phyloP scores from a whole-genome alignment of 257 asterid genomes.

The Nicotiana obtusifolia region DNA sequence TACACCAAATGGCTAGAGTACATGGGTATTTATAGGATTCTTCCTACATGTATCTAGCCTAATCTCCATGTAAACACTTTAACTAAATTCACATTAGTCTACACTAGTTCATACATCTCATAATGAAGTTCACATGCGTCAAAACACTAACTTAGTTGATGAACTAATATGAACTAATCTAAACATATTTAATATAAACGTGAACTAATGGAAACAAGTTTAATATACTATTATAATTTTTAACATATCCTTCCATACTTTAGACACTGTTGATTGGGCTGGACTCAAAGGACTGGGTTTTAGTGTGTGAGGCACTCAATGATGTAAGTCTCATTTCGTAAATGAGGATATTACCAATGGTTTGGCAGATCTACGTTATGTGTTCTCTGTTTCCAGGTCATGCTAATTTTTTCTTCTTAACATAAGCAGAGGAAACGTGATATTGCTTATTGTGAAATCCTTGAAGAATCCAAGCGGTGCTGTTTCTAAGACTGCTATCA shows the following conservation, averaged over 20 bases:
- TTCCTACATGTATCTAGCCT: too few relatives aligned
- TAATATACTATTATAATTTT: too few relatives aligned
- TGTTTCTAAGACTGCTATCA: constrained; percentile 79
- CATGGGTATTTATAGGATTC: too few relatives aligned
- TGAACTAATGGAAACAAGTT: too few relatives aligned
- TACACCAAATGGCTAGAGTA: too few relatives aligned
- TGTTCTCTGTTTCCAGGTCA: background rate
- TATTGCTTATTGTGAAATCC: constrained; percentile 60
- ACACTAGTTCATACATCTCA: too few relatives aligned
- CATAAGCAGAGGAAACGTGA: constrained; percentile 47
- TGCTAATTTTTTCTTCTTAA: background rate
- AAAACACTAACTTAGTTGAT: too few relatives aligned
- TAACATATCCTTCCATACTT: background rate
- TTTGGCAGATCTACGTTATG: background rate
- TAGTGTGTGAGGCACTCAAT: constrained; percentile 77
- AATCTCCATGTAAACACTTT: too few relatives aligned
- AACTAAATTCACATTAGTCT: too few relatives aligned
- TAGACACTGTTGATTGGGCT: constrained; percentile 61
- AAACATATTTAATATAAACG: too few relatives aligned
- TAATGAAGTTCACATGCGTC: too few relatives aligned
- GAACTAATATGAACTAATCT: too few relatives aligned
- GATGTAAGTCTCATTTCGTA: constrained; percentile 44
- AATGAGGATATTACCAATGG: background rate
- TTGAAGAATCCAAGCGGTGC: constrained; percentile 85
- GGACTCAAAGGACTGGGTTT: constrained; percentile 76